A percentile compares a stretch with the other conserved stretches of the same genome.
Evolutionary conservation across 805 yeast genomes (phyloP).

Genomic region (Cyberlindnera nakhonratchasimensis): DNA sequence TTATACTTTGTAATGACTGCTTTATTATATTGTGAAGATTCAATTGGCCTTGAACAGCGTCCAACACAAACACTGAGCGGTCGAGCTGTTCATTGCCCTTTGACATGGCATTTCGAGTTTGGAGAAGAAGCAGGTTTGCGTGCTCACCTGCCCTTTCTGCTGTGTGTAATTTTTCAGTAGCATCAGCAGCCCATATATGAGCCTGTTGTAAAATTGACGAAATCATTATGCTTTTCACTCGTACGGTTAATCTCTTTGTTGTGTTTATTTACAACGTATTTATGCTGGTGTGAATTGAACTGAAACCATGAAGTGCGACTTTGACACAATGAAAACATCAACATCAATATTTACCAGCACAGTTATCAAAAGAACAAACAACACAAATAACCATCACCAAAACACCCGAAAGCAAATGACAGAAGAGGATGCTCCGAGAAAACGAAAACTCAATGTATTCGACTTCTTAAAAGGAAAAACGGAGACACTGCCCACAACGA

Average conservation of each 20-base stretch:
- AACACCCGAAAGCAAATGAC: neutral
- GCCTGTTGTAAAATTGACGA: neutral
- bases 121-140: slow-evolving; percentile 41
- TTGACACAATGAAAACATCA: neutral
- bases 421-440: slow-evolving; percentile 8
- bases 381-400: neutral
- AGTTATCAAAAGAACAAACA: neutral
- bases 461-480: slow-evolving; percentile 16
- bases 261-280: neutral
- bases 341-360: neutral
- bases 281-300: neutral
- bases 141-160: slow-evolving; percentile 52
- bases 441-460: slow-evolving; percentile 14
- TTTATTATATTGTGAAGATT: slow-evolving; percentile 34
- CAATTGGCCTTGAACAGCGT: slow-evolving; percentile 47
- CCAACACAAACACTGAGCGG: slow-evolving; percentile 41
- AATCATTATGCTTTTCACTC: neutral
- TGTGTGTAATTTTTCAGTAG: slow-evolving; percentile 43
- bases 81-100: slow-evolving; percentile 41
- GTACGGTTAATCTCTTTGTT: too few species aligned
- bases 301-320: too few species aligned
- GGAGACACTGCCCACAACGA: slow-evolving; percentile 8
- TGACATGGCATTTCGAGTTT: slow-evolving; percentile 36
- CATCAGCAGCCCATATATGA: slow-evolving; percentile 40
- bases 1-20: neutral